These are phyloP conservation scores for Terana coerulea DNA, from an alignment of 768 basidiomycete genomes.

Conservation along the genomic window DNA sequence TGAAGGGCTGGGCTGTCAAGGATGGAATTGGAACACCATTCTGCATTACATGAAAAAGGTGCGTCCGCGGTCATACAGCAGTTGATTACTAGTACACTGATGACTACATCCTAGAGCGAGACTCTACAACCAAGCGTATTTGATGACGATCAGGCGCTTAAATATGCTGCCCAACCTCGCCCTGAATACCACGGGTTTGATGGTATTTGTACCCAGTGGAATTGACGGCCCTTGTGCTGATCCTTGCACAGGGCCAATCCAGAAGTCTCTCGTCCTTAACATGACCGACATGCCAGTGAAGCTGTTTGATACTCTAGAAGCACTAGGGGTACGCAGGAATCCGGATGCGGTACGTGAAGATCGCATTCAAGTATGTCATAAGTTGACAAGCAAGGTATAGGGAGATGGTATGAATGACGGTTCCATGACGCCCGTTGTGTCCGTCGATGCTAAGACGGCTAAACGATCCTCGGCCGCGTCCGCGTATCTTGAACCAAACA, in stretches of 20 bases:
- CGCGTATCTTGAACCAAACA: slow-evolving; percentile 27
- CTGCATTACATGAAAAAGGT: slow-evolving; percentile 23
- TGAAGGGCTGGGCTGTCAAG: slow-evolving; percentile 22
- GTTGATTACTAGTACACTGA: no score
- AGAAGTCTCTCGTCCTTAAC: slow-evolving; percentile 10
- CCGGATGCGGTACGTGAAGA: slow-evolving; percentile 10
- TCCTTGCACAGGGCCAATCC: slow-evolving; percentile 13
- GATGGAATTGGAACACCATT: slow-evolving; percentile 25
- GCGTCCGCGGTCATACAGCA: no score
- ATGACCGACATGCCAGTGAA: slow-evolving; percentile 8
- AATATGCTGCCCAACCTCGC: not conserved
- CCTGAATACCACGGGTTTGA: not conserved
- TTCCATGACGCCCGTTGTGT: not conserved
- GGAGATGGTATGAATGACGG: slow-evolving; percentile 15
- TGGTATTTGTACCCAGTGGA: not conserved
- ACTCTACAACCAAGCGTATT: not conserved
- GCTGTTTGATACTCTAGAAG: slow-evolving; percentile 9
- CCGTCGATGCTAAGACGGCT: slow-evolving; percentile 21
- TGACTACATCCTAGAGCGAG: slow-evolving; percentile 8
- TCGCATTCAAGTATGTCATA: no score
- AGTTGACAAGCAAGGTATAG: slow-evolving; percentile 1
- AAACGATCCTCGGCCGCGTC: slow-evolving; percentile 26
- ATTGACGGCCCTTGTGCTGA: no score
- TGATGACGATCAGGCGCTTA: not conserved
- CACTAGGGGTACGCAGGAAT: slow-evolving; percentile 14